phyloP scores from a whole-genome alignment of 306 rosid species.

The Chamaecrista fasciculata region DNA sequence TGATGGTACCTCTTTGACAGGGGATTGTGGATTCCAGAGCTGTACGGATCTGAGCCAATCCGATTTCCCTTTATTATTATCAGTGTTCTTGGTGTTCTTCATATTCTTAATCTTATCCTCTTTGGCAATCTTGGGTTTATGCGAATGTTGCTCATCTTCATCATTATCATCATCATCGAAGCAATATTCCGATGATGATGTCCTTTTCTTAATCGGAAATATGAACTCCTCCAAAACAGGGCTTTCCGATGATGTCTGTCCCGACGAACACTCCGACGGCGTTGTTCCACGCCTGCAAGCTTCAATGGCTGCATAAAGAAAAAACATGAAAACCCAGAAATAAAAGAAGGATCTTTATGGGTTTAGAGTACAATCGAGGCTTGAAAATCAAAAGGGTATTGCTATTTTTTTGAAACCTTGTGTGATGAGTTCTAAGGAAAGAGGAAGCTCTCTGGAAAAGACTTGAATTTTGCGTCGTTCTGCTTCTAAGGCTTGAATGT shows the following conservation, averaged over 20 bases:
- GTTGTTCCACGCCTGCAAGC: slow-evolving; percentile 61
- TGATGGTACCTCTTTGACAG: slow-evolving; percentile 49
- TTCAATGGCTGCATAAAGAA: slow-evolving; percentile 59
- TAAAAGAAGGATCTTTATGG: background rate
- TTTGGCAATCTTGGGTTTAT: slow-evolving; percentile 15
- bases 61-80: slow-evolving; percentile 48
- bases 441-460: slow-evolving; percentile 80
- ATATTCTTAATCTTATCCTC: no score
- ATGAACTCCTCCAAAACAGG: slow-evolving; percentile 80
- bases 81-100: slow-evolving; percentile 28
- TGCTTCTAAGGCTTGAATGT: slow-evolving; percentile 58
- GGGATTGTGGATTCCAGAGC: slow-evolving; percentile 76
- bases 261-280: slow-evolving; percentile 63
- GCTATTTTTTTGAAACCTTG: no score
- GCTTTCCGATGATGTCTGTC: slow-evolving; percentile 62
- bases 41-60: slow-evolving; percentile 98
- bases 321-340: background rate
- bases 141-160: slow-evolving; percentile 45
- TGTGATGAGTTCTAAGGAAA: slow-evolving; percentile 66
- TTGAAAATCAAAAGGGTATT: background rate
- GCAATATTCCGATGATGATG: slow-evolving; percentile 41
- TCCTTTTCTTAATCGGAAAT: slow-evolving; percentile 54
- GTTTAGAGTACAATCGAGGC: slow-evolving; percentile 6
- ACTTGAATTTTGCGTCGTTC: slow-evolving; percentile 69
- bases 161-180: slow-evolving; percentile 32